Evolutionary conservation across 1,284 basidiomycete species (phyloP).

Genomic region (Laetiporus sulphureus): DNA sequence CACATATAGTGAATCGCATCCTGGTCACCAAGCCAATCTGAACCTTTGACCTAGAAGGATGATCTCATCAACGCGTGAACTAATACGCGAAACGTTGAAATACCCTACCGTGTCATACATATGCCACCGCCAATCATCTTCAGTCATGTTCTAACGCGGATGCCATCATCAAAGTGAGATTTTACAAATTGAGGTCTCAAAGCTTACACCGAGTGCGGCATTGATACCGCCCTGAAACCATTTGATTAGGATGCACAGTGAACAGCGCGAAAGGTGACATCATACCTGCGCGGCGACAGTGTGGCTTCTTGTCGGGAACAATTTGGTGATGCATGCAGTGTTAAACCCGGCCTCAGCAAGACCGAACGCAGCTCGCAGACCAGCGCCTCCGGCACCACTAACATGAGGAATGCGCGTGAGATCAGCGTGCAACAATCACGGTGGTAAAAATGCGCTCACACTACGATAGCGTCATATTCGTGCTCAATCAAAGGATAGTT

Average conservation of each 20-base stretch:
- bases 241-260: neutral
- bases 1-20: conserved; percentile 99
- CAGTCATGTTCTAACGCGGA: conserved; percentile 86
- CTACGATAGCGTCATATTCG: conserved; percentile 94
- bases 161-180: conserved; percentile 5
- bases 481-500: conserved; percentile 98
- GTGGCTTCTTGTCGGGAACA: conserved; percentile 99
- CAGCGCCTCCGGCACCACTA: conserved; percentile 96
- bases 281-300: conserved; percentile 94
- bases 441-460: conserved; percentile 52
- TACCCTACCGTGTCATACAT: conserved; percentile 99
- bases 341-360: conserved; percentile 98
- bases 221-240: conserved; percentile 89
- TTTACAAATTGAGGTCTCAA: neutral
- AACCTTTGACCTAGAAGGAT: conserved; percentile 84
- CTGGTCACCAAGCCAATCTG: conserved; percentile 99
- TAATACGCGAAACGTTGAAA: conserved; percentile 22
- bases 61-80: conserved; percentile 6
- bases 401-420: conserved; percentile 11
- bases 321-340: conserved; percentile 97
- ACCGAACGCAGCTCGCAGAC: conserved; percentile 97
- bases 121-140: conserved; percentile 99
- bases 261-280: conserved; percentile 4
- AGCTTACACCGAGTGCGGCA: conserved; percentile 87
- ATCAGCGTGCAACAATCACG: conserved; percentile 1